phyloP scores from a whole-genome alignment of 2,329 filamentous ascomycete species.

The Neonectria faginata region DNA sequence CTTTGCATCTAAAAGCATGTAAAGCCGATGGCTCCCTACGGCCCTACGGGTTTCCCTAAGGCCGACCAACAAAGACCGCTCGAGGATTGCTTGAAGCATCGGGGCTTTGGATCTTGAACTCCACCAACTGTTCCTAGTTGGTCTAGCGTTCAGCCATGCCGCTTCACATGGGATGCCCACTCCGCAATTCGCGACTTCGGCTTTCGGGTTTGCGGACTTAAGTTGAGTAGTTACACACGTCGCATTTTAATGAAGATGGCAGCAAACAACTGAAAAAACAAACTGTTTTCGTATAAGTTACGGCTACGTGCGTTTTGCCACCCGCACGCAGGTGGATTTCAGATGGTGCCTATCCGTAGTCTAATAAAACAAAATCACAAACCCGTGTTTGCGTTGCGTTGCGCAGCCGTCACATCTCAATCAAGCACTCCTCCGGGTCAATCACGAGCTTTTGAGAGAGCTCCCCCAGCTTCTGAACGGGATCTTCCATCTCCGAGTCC shows the following conservation, averaged over 20 bases:
- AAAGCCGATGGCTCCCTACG: background rate
- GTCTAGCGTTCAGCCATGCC: background rate
- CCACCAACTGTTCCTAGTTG: background rate
- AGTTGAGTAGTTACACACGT: background rate
- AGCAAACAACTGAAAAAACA: background rate
- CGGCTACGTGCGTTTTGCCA: background rate
- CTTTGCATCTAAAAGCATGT: background rate
- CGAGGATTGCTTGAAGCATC: background rate
- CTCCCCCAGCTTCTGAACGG: no score
- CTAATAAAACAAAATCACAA: background rate
- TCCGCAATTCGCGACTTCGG: background rate
- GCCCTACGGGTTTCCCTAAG: background rate
- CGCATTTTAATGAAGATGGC: background rate
- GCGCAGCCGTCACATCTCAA: constrained; percentile 23
- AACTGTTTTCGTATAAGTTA: background rate
- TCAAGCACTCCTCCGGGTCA: constrained; percentile 27
- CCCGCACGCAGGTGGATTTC: background rate
- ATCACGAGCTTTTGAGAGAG: background rate
- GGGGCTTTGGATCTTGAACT: background rate
- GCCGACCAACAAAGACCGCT: background rate
- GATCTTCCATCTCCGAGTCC: constrained; percentile 4
- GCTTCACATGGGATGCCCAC: background rate
- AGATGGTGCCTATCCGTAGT: background rate
- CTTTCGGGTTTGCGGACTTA: background rate
- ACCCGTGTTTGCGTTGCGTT: background rate